Percentiles rank a stretch among this genome's conserved stretches.
phyloP scores from a whole-genome alignment of 768 basidiomycete species.

The Pulveroboletus sp. region DNA sequence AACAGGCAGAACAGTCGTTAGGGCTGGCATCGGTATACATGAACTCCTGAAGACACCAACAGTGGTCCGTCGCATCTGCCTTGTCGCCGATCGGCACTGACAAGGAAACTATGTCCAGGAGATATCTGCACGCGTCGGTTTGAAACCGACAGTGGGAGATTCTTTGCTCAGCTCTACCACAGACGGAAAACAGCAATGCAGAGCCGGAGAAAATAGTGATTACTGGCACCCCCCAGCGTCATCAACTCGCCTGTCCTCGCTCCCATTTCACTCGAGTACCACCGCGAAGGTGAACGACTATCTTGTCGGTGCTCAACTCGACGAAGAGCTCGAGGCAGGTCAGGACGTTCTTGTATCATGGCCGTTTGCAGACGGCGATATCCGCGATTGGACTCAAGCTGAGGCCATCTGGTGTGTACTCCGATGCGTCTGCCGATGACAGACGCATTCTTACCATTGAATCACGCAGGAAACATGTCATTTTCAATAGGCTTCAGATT shows the following conservation, averaged over 20 bases:
- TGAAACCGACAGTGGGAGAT: constrained; percentile 42
- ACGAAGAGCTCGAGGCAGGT: constrained; percentile 71
- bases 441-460: constrained; percentile 5
- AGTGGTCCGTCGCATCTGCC: constrained; percentile 48
- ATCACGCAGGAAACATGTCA: constrained; percentile 68
- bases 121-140: constrained; percentile 73
- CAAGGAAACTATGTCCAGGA: constrained; percentile 45
- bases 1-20: constrained; percentile 61
- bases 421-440: background rate
- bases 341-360: constrained; percentile 73
- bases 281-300: constrained; percentile 67
- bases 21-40: constrained; percentile 74
- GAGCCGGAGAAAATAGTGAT: constrained; percentile 13
- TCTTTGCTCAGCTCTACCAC: constrained; percentile 22
- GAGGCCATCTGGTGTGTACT: constrained; percentile 76
- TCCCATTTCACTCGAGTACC: constrained; percentile 40
- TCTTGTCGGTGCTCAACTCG: constrained; percentile 74
- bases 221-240: constrained; percentile 37
- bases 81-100: constrained; percentile 1
- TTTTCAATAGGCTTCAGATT: constrained; percentile 70
- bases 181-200: constrained; percentile 22
- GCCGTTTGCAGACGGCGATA: constrained; percentile 73
- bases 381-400: constrained; percentile 77
- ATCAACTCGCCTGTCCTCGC: constrained; percentile 44
- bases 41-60: constrained; percentile 76